Evolutionary conservation across 208 protist genomes (phyloP), one percentile per base, ranked within the genome.

Genomic region (Crithidia sp.): DNA sequence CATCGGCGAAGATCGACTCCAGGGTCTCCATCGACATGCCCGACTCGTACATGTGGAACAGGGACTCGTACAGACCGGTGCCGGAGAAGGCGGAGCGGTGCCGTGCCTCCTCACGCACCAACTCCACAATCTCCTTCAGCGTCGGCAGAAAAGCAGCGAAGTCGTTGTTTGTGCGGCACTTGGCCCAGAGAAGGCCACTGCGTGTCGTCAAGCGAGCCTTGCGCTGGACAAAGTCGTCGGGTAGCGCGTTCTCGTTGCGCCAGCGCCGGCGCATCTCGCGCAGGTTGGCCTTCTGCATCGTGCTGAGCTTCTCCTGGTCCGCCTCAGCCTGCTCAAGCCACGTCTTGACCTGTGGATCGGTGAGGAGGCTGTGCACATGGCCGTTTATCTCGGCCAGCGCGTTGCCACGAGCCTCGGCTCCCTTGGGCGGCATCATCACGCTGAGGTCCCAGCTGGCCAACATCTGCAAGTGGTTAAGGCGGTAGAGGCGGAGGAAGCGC

Each of bases 391-490:
- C 76, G 3, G 80, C 77, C 52, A 90, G 68, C 4, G 92, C 89
- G 10, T 82, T 79, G 36, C 83, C 83, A 28, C 94, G 82, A 2
- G 82, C 76, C 36, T 78, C 75, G 5, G 77, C 59, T 17, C 83
- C 89, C 59, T 92, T 90, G n/a, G 77, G 74, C 0, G 94, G 90
- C 91, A 97, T 96, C 62, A 86, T 81, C 10, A 83, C 78, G 4
- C 84, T 55, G 47, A 82, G 10, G 68, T 96, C 90, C 91, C 94
- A 97, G 2, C 53, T 28, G 0, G 75, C 84, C 16, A 96, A 65
- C 17, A 57, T 62, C 0, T 80, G 57, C 36, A 74, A 19, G 87
- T 86, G 49, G 37, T 58, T 19, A 36, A 89, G 81, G 61, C 71
- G 74, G 75, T 91, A 85, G 0, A 93, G 13, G 59, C 76, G 66